These are phyloP conservation scores for Phytophthora megakarya DNA, from an alignment of 352 stramenopile species.

Conservation along the genomic window DNA sequence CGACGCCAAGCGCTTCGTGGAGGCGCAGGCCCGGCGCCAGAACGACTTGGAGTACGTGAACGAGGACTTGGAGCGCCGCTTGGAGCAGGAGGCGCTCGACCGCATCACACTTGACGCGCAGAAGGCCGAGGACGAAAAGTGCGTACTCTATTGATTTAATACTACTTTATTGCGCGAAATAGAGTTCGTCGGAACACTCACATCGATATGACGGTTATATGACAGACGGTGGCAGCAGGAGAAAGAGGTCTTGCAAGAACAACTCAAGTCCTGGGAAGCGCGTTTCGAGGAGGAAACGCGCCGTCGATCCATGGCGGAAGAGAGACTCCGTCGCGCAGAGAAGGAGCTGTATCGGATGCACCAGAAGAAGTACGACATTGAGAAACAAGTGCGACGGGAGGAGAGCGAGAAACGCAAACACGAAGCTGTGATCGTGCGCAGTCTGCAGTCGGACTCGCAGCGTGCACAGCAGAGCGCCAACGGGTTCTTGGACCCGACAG, in stretches of 20 bases:
- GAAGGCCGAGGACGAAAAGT: slow-evolving; percentile 86
- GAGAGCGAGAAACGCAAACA: slow-evolving; percentile 89
- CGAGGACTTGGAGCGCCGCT: slow-evolving; percentile 80
- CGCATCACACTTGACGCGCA: slow-evolving; percentile 83
- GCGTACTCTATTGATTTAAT: slow-evolving; percentile 24
- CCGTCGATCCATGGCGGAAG: slow-evolving; percentile 71
- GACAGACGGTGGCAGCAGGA: slow-evolving; percentile 73
- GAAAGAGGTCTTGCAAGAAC: slow-evolving; percentile 58
- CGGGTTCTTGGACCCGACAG: slow-evolving; percentile 64
- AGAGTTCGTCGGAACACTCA: too few species aligned
- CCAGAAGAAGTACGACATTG: slow-evolving; percentile 91
- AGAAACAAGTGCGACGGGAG: slow-evolving; percentile 79
- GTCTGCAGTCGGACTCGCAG: slow-evolving; percentile 77
- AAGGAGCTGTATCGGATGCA: slow-evolving; percentile 91
- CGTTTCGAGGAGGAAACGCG: slow-evolving; percentile 79
- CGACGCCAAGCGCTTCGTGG: slow-evolving; percentile 84
- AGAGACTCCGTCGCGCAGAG: slow-evolving; percentile 79
- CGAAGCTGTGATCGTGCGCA: slow-evolving; percentile 83
- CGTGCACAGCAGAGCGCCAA: slow-evolving; percentile 41
- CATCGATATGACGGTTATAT: slow-evolving; percentile 10
- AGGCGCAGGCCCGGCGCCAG: slow-evolving; percentile 78
- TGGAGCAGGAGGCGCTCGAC: slow-evolving; percentile 85
- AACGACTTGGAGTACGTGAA: slow-evolving; percentile 90
- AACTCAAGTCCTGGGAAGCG: slow-evolving; percentile 72
- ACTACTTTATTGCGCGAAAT: too few species aligned